Evolutionary conservation across 2,329 filamentous ascomycete genomes (phyloP).

Genomic region (Ophiostoma quercus): DNA sequence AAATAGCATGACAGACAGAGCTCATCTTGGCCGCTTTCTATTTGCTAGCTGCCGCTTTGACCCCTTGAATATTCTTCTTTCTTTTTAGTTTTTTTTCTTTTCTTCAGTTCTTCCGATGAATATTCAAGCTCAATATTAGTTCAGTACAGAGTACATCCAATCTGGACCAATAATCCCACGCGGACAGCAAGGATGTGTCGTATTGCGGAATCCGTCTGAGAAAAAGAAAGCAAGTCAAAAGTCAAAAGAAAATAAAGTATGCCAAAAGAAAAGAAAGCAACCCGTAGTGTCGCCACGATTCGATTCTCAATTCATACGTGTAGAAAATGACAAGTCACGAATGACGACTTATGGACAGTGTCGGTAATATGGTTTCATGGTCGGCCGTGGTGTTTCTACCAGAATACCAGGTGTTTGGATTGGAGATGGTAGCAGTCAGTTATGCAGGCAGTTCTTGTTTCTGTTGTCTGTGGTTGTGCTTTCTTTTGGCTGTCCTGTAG

Average conservation of each 20-base stretch:
- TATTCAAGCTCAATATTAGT: neutral
- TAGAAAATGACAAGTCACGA: slow-evolving; percentile 2
- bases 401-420: neutral
- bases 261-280: neutral
- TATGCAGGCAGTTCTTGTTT: no score
- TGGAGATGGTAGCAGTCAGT: no score
- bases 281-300: neutral
- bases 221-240: neutral
- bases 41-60: neutral
- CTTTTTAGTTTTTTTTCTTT: neutral
- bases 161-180: neutral
- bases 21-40: neutral
- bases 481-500: neutral
- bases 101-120: neutral
- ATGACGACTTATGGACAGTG: neutral
- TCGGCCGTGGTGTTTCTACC: neutral
- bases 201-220: neutral
- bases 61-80: neutral
- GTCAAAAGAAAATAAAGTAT: neutral
- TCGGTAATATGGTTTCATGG: neutral
- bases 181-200: neutral
- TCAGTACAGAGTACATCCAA: no score
- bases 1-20: neutral
- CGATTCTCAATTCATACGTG: neutral
- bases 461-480: neutral